Conservation (phyloP, 1,284 basidiomycete genomes). For the Leccinum holopus region DNA sequence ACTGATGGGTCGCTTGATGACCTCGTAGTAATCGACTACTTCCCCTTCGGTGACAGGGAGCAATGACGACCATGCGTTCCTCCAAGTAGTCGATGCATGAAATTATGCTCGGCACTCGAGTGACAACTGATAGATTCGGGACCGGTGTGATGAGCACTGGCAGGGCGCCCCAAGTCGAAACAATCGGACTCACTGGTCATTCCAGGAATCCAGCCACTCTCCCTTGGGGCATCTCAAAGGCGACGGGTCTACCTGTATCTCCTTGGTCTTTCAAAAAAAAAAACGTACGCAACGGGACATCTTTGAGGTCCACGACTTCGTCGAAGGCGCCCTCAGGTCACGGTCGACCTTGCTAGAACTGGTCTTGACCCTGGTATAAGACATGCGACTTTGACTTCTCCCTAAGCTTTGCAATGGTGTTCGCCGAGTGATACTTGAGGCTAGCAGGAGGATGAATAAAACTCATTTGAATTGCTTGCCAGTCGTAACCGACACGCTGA, state of each 20-base stretch:
- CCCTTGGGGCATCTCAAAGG: slow-evolving; percentile 47
- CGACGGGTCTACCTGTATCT: slow-evolving; percentile 1
- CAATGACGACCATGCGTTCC: slow-evolving; percentile 87
- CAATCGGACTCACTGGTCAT: slow-evolving; percentile 65
- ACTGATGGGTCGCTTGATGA: slow-evolving; percentile 96
- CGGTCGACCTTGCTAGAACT: too few relatives aligned
- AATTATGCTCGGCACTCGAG: slow-evolving; percentile 53
- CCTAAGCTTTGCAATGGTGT: too few relatives aligned
- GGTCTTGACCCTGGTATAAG: too few relatives aligned
- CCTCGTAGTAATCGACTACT: slow-evolving; percentile 89
- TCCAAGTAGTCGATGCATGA: slow-evolving; percentile 82
- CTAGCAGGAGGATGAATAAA: too few relatives aligned
- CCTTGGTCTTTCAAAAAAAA: too few relatives aligned
- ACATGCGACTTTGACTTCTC: too few relatives aligned
- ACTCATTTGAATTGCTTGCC: too few relatives aligned
- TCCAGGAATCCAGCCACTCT: slow-evolving; percentile 92
- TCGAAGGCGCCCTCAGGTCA: too few relatives aligned
- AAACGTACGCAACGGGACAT: too few relatives aligned
- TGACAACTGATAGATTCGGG: slow-evolving; percentile 34
- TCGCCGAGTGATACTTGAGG: too few relatives aligned
- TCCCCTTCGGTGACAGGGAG: slow-evolving; percentile 81
- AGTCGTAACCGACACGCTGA: too few relatives aligned
- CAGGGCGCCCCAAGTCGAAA: neutral
- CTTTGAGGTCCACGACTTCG: too few relatives aligned
- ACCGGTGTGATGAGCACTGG: slow-evolving; percentile 2